Evolutionary conservation across 768 basidiomycete species (phyloP), one percentile per base, ranked within the genome.

Genomic region (Boletus patriciae): DNA sequence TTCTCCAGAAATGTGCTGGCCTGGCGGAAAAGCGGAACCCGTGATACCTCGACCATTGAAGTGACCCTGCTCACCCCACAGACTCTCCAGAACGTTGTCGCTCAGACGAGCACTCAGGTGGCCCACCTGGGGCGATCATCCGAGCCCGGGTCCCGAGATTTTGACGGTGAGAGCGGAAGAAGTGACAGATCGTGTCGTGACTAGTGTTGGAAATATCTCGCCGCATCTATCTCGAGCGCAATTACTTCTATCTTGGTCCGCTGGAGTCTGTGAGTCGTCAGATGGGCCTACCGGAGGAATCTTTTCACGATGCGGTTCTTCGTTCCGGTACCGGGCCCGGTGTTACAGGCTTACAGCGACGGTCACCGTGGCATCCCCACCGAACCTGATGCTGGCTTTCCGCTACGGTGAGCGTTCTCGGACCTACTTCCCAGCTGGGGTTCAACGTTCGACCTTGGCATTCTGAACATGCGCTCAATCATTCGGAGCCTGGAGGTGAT

Each of bases 301-400:
- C 57, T 18, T 62, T 56, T 54, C 53, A 45, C 50, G 48, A 46
- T 51, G 47, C 42, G 43, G 31, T 63, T 53, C 66, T 68, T 62
- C 29, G 48, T 36, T 42, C 60, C 66, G 61, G 63, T 41, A 21
- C 63, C 58, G 60, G 60, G 10, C 23, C 52, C 58, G 63, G 60
- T 40, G 36, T 57, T 44, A 46, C 25, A 25, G 25, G 25, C 25
- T 25, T 25, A 25, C 53, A 44, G 31, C 23, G 49, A 56, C 37
- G 43, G 59, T 44, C 55, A 49, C 54, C 51, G 55, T 57, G 55
- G 50, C 34, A 53, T 52, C 43, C 40, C 29, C 34, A 43, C 40
- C 46, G 47, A 53, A 16, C 23, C 34, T 16, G 40, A 34, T 31
- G 23, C 36, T 52, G 42, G 21, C 33, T 37, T 31, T 49, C 52